phyloP scores from a whole-genome alignment of 176 grass and related monocot genomes.

The Alopecurus myosuroides region DNA sequence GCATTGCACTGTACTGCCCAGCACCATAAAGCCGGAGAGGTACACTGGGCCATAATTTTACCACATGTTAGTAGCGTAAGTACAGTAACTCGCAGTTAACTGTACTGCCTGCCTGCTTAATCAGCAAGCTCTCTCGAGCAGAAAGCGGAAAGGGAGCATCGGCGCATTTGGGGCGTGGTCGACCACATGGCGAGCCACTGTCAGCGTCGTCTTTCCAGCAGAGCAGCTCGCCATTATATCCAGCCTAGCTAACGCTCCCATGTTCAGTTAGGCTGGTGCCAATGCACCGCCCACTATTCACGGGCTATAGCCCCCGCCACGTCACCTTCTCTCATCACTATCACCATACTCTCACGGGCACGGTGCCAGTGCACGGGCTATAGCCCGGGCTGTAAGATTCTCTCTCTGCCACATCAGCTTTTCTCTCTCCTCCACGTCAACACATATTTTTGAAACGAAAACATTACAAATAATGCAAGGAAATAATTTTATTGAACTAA shows the following conservation, averaged over 20 bases:
- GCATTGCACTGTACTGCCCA: neutral
- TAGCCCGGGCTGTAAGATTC: too few species aligned
- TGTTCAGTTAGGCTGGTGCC: too few species aligned
- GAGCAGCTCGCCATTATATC: slow-evolving; percentile 4
- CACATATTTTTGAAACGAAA: too few species aligned
- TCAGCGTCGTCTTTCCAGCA: slow-evolving; percentile 31
- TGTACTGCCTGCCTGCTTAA: neutral
- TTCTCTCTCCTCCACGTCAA: too few species aligned
- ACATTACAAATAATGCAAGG: too few species aligned
- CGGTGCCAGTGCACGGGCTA: too few species aligned
- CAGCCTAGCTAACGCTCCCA: slow-evolving; percentile 18
- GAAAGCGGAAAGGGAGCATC: neutral
- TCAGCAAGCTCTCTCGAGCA: neutral
- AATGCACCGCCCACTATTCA: too few species aligned
- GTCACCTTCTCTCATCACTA: too few species aligned
- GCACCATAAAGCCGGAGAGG: neutral
- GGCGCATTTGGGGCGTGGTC: neutral
- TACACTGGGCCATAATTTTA: neutral
- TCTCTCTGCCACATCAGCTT: too few species aligned
- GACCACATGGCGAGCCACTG: slow-evolving; percentile 26
- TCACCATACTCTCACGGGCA: too few species aligned
- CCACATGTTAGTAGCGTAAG: neutral
- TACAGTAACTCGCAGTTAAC: neutral
- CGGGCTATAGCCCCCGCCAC: too few species aligned
- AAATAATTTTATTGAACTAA: too few species aligned